phyloP scores from a whole-genome alignment of 176 grass and related monocot species.

The Aechmea fasciata region DNA sequence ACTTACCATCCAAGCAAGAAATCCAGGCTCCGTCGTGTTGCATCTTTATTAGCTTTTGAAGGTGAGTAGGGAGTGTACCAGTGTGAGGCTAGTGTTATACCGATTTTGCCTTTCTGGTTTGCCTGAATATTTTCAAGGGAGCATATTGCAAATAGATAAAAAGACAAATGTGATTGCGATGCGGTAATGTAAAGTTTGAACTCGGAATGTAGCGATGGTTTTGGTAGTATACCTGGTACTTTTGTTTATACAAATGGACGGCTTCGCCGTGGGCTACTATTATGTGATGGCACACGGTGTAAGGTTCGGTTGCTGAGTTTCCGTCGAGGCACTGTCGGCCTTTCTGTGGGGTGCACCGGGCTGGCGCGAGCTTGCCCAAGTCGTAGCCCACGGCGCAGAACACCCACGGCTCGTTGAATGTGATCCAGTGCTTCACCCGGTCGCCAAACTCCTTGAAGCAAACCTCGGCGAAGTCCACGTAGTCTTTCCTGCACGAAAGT shows the following conservation, averaged over 20 bases:
- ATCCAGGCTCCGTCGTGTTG: conserved; percentile 45
- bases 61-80: conserved; percentile 53
- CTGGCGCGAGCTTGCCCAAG: conserved; percentile 7
- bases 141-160: neutral
- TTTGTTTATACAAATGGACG: conserved; percentile 34
- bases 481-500: conserved; percentile 48
- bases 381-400: conserved; percentile 31
- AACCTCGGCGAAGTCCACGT: conserved; percentile 45
- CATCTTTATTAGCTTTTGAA: conserved; percentile 20
- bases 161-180: neutral
- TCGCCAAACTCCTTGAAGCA: conserved; percentile 77
- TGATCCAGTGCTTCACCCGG: conserved; percentile 80
- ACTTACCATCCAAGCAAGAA: conserved; percentile 64
- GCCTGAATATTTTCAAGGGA: conserved; percentile 2
- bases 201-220: neutral
- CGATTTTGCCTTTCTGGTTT: conserved; percentile 50
- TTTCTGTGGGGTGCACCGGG: conserved; percentile 33
- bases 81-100: conserved; percentile 33
- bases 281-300: conserved; percentile 40
- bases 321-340: conserved; percentile 23
- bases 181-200: neutral
- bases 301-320: conserved; percentile 54
- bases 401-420: conserved; percentile 50
- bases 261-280: conserved; percentile 46
- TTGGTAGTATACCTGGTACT: conserved; percentile 27